phyloP scores from a whole-genome alignment of 306 rosid genomes.

The Biancaea sappan region DNA sequence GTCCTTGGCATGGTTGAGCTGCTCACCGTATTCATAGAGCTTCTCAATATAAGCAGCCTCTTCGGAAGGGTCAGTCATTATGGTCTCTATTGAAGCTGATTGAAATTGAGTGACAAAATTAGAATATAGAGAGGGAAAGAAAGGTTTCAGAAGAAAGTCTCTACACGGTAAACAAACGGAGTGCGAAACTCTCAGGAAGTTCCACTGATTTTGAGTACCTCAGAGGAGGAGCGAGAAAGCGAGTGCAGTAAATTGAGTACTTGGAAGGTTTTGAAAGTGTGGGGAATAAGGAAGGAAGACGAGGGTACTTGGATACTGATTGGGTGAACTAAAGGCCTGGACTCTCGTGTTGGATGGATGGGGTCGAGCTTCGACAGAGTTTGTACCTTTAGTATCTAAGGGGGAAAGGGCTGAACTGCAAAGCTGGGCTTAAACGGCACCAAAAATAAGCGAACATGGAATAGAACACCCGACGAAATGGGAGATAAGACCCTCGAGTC shows the following conservation, averaged over 20 bases:
- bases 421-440: neutral
- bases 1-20: conserved; percentile 83
- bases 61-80: conserved; percentile 74
- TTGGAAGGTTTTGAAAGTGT: conserved; percentile 6
- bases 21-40: conserved; percentile 93
- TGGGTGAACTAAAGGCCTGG: neutral
- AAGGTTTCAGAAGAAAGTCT: neutral
- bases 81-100: conserved; percentile 37
- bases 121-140: conserved; percentile 27
- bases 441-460: neutral
- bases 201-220: neutral
- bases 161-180: neutral
- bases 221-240: neutral
- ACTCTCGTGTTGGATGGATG: neutral
- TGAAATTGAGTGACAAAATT: conserved; percentile 41
- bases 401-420: neutral
- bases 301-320: neutral
- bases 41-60: conserved; percentile 82
- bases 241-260: neutral
- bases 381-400: neutral
- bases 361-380: neutral
- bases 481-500: too few relatives aligned
- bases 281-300: neutral
- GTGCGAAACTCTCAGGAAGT: neutral
- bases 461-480: neutral